A percentile compares a stretch with the other conserved stretches of the same genome.
Evolutionary conservation across 768 basidiomycete species (phyloP).

Genomic region (Favolaschia claudopus): DNA sequence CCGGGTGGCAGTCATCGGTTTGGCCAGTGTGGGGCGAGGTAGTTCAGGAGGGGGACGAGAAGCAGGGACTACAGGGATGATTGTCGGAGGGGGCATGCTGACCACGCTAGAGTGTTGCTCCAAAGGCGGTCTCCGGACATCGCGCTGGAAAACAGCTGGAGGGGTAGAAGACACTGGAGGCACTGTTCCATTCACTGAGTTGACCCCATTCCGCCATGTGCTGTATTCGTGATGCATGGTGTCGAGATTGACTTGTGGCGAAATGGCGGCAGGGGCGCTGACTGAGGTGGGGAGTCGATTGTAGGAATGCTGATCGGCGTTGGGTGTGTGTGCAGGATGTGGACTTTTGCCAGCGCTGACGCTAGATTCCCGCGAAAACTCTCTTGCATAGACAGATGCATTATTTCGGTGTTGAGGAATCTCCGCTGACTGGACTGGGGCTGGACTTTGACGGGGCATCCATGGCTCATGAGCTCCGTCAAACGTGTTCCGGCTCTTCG

Average conservation of each 20-base stretch:
- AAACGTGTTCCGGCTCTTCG: slow-evolving; percentile 48
- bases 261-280: slow-evolving; percentile 45
- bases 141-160: not conserved
- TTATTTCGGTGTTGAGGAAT: slow-evolving; percentile 4
- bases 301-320: slow-evolving; percentile 61
- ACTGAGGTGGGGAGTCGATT: slow-evolving; percentile 57
- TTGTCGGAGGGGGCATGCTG: slow-evolving; percentile 40
- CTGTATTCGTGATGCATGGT: not conserved
- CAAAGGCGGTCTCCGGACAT: slow-evolving; percentile 7
- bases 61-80: slow-evolving; percentile 28
- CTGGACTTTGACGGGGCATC: slow-evolving; percentile 31
- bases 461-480: slow-evolving; percentile 51
- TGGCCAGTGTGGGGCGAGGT: slow-evolving; percentile 12
- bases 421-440: slow-evolving; percentile 35
- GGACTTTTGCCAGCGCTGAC: slow-evolving; percentile 63
- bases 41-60: slow-evolving; percentile 19
- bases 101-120: slow-evolving; percentile 29
- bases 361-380: slow-evolving; percentile 62
- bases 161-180: not conserved
- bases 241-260: slow-evolving; percentile 28
- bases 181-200: slow-evolving; percentile 45
- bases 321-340: slow-evolving; percentile 61
- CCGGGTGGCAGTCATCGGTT: slow-evolving; percentile 25
- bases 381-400: slow-evolving; percentile 48
- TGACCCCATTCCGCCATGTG: slow-evolving; percentile 44